Conservation (phyloP, 495 filamentous ascomycete species). For the Aspergillus funiculosus region DNA sequence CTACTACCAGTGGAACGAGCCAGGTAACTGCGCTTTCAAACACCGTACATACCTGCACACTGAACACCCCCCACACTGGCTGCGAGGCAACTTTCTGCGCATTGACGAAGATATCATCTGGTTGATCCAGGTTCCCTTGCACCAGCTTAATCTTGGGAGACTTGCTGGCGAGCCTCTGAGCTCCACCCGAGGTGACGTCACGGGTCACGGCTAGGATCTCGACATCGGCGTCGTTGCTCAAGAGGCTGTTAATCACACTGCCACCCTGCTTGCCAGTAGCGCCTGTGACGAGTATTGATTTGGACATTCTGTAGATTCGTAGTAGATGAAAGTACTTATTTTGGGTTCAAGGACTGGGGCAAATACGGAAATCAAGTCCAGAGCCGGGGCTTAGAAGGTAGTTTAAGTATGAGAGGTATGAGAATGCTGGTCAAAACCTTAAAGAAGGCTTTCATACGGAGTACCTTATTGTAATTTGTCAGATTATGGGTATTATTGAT, state of each 20-base stretch:
- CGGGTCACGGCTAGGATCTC: constrained; percentile 68
- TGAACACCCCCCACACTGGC: constrained; percentile 50
- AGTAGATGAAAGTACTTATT: not conserved
- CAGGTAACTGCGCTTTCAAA: too few relatives aligned
- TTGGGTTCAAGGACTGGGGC: not conserved
- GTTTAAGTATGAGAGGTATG: too few relatives aligned
- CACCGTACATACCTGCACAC: constrained; percentile 37
- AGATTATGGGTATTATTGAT: too few relatives aligned
- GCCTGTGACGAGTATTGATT: constrained; percentile 56
- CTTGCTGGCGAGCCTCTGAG: constrained; percentile 44
- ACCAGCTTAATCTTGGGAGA: constrained; percentile 49
- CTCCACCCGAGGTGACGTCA: constrained; percentile 46
- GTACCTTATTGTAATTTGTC: too few relatives aligned
- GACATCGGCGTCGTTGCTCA: constrained; percentile 39
- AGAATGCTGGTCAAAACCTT: too few relatives aligned
- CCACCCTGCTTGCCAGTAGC: constrained; percentile 71
- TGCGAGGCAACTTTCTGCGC: constrained; percentile 37
- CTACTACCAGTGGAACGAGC: not conserved
- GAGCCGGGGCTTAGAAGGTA: not conserved
- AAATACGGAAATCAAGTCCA: not conserved
- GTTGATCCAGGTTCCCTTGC: constrained; percentile 51
- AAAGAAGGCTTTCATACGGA: too few relatives aligned
- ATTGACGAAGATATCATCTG: constrained; percentile 46
- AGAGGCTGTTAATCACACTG: constrained; percentile 52
- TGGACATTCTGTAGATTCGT: not conserved